Evolutionary conservation across 345 rosid genomes (phyloP).

Genomic region (Aquilaria sinensis): DNA sequence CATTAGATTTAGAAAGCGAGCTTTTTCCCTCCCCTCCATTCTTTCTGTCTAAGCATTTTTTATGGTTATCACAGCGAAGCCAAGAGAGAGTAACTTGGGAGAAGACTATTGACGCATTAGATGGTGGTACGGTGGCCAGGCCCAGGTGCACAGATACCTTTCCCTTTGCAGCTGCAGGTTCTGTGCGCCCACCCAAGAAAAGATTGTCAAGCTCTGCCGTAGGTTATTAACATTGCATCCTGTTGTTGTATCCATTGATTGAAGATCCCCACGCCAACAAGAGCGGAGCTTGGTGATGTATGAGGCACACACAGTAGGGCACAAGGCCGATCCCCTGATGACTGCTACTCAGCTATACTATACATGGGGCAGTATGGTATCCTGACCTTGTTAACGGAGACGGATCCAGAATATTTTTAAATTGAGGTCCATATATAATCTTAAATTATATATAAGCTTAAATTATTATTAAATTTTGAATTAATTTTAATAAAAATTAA

Average conservation of each 20-base stretch:
- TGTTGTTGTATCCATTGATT: constrained; percentile 94
- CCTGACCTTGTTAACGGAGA: too few relatives aligned
- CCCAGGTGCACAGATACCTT: constrained; percentile 94
- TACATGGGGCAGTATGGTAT: constrained; percentile 63
- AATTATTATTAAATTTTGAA: too few relatives aligned
- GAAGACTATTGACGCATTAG: constrained; percentile 75
- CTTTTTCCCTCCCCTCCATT: too few relatives aligned
- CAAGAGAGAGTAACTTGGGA: constrained; percentile 39
- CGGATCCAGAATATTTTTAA: too few relatives aligned
- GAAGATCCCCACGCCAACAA: constrained; percentile 94
- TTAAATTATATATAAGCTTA: too few relatives aligned
- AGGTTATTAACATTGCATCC: constrained; percentile 87
- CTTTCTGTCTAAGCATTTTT: too few relatives aligned
- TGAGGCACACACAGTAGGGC: constrained; percentile 83
- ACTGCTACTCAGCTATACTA: constrained; percentile 76
- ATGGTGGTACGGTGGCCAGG: constrained; percentile 99
- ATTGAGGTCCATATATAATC: too few relatives aligned
- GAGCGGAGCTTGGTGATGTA: constrained; percentile 97
- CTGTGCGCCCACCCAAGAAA: constrained; percentile 73
- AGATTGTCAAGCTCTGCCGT: constrained; percentile 79
- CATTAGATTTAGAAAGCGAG: too few relatives aligned
- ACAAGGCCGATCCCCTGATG: constrained; percentile 93
- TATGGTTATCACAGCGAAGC: too few relatives aligned
- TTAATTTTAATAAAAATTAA: too few relatives aligned
- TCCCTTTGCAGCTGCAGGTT: constrained; percentile 57